Conservation (phyloP, 78 protist genomes). For the Dictyostelium capitatum region DNA sequence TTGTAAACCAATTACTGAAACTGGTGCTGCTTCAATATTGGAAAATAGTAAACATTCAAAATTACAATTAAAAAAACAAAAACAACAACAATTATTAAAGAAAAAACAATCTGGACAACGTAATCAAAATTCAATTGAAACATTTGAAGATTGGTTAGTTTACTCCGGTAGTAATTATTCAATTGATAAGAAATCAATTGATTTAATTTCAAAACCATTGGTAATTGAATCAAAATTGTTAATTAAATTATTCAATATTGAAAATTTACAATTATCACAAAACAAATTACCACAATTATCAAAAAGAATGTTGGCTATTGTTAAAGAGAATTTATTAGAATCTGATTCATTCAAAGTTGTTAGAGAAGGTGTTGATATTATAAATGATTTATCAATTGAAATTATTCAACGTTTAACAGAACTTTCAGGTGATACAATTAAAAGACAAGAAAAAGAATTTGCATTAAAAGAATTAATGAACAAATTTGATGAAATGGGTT, state of each 20-base stretch:
- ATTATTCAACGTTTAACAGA: conserved; percentile 28
- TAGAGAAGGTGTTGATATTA: conserved; percentile 43
- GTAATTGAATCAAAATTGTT: background rate
- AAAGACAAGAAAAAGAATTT: conserved; percentile 34
- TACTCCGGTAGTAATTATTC: background rate
- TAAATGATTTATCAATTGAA: conserved; percentile 14
- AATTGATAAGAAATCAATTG: background rate
- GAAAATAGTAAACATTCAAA: background rate
- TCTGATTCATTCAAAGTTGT: conserved; percentile 12
- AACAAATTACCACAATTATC: conserved; percentile 24
- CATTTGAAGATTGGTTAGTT: background rate
- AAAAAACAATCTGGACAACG: background rate
- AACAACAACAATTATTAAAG: background rate
- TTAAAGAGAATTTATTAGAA: conserved; percentile 41
- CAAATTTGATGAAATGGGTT: conserved; percentile 33
- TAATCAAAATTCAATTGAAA: background rate
- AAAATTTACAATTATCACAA: conserved; percentile 6
- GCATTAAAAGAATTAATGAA: conserved; percentile 29
- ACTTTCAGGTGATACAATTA: conserved; percentile 13
- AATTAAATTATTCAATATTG: conserved; percentile 9
- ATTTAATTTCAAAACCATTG: conserved; percentile 6
- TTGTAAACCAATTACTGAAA: background rate
- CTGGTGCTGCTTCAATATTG: background rate
- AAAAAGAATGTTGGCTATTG: conserved; percentile 24
- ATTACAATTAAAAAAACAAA: background rate